Evolutionary conservation across 345 rosid species (phyloP).

Genomic region (Arabidopsis arenosa): DNA sequence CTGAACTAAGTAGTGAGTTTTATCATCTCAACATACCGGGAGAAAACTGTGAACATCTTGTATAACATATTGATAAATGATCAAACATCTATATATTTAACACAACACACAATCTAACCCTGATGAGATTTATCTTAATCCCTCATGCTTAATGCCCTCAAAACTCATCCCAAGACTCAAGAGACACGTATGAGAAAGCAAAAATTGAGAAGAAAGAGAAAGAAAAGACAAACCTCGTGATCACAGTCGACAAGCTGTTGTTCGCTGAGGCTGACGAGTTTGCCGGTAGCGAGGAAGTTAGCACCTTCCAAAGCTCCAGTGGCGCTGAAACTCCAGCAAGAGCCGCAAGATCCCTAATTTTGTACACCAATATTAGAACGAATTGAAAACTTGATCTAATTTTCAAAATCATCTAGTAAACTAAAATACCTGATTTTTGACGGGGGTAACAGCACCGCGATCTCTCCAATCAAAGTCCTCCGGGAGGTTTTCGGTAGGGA

Average conservation of each 20-base stretch:
- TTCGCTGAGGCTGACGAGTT: slow-evolving; percentile 95
- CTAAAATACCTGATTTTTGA: slow-evolving; percentile 78
- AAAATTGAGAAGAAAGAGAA: not conserved
- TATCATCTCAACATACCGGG: not conserved
- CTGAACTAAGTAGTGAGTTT: not conserved
- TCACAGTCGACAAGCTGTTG: slow-evolving; percentile 99
- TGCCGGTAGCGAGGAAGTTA: slow-evolving; percentile 81
- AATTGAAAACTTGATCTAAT: not conserved
- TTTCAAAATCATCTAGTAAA: too few species aligned
- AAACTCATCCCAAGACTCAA: not conserved
- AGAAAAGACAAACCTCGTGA: slow-evolving; percentile 71
- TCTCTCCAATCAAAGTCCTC: slow-evolving; percentile 97
- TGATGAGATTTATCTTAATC: not conserved
- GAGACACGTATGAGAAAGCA: not conserved
- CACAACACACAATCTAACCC: not conserved
- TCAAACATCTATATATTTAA: not conserved
- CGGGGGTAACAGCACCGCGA: slow-evolving; percentile 79
- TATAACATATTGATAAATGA: not conserved
- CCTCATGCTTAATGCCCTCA: not conserved
- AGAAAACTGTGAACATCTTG: not conserved
- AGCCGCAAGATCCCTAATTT: slow-evolving; percentile 84
- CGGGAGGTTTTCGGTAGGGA: slow-evolving; percentile 77
- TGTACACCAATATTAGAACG: not conserved
- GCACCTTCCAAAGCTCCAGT: slow-evolving; percentile 99
- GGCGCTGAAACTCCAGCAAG: slow-evolving; percentile 98